Percentiles rank a stretch among this genome's conserved stretches.
Evolutionary conservation across 2,329 filamentous ascomycete species (phyloP).

Genomic region (Diaporthe sp.): DNA sequence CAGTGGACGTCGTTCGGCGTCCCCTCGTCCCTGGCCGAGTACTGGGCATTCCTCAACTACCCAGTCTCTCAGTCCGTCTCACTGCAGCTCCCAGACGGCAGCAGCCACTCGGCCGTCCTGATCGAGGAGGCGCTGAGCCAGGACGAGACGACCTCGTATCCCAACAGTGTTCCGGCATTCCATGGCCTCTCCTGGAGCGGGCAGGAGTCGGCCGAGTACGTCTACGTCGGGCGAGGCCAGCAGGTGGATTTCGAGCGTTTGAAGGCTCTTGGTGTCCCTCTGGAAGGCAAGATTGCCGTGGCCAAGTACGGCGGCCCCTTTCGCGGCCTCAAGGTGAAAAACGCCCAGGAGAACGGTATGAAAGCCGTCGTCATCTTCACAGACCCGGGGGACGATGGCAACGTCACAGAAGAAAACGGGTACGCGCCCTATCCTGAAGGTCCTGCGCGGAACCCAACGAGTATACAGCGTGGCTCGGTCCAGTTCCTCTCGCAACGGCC

Average conservation of each 20-base stretch:
- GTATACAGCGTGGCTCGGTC: slow-evolving; percentile 89
- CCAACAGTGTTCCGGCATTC: slow-evolving; percentile 65
- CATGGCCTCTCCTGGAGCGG: slow-evolving; percentile 95
- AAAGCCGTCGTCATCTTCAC: slow-evolving; percentile 87
- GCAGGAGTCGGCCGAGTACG: slow-evolving; percentile 89
- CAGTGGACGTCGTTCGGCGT: slow-evolving; percentile 55
- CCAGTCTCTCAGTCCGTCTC: slow-evolving; percentile 65
- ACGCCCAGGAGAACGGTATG: slow-evolving; percentile 91
- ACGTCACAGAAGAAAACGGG: slow-evolving; percentile 85
- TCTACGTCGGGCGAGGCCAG: slow-evolving; percentile 93
- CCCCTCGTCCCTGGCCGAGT: slow-evolving; percentile 57
- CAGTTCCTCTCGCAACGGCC: slow-evolving; percentile 81
- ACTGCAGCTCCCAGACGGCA: slow-evolving; percentile 2
- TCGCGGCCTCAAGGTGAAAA: slow-evolving; percentile 91
- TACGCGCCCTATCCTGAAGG: slow-evolving; percentile 85
- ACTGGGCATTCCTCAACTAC: slow-evolving; percentile 74
- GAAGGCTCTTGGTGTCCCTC: slow-evolving; percentile 77
- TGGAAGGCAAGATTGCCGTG: slow-evolving; percentile 89
- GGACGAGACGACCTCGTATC: slow-evolving; percentile 23
- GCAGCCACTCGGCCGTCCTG: slow-evolving; percentile 10
- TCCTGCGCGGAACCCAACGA: slow-evolving; percentile 87
- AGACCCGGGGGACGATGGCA: slow-evolving; percentile 91
- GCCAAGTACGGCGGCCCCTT: slow-evolving; percentile 90
- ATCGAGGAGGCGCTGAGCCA: slow-evolving; percentile 9
- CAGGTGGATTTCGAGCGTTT: slow-evolving; percentile 89